phyloP scores from a whole-genome alignment of 306 rosid genomes.

The Quillaja saponaria region DNA sequence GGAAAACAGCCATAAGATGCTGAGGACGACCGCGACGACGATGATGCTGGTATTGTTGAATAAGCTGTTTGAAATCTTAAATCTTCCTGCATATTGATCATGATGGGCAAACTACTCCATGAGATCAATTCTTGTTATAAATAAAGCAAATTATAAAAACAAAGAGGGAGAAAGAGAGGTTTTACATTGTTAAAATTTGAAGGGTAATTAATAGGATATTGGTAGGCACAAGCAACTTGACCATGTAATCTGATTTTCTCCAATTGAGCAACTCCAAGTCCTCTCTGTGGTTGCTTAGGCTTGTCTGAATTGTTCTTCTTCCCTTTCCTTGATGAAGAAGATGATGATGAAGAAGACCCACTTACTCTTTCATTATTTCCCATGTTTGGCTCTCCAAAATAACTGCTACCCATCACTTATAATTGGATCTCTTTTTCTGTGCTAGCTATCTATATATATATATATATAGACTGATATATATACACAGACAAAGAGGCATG shows the following conservation, averaged over 20 bases:
- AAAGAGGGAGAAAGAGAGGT: background rate
- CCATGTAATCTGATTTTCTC: conserved; percentile 99
- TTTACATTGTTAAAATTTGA: conserved; percentile 60
- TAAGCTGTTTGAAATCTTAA: conserved; percentile 68
- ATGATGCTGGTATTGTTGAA: conserved; percentile 53
- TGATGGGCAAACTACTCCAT: conserved; percentile 13
- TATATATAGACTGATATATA: background rate
- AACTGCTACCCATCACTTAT: conserved; percentile 58
- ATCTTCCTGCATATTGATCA: conserved; percentile 59
- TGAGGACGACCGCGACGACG: conserved; percentile 67
- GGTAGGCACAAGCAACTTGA: conserved; percentile 50
- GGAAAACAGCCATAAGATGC: conserved; percentile 63
- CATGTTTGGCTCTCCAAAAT: conserved; percentile 83
- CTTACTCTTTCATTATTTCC: conserved; percentile 52
- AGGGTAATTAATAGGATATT: conserved; percentile 45
- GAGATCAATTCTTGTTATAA: background rate
- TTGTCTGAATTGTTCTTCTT: conserved; percentile 78
- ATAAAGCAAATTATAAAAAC: background rate
- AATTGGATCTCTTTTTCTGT: conserved; percentile 10
- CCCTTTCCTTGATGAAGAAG: conserved; percentile 67
- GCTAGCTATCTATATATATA: background rate
- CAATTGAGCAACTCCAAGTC: conserved; percentile 96
- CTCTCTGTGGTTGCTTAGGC: conserved; percentile 98
- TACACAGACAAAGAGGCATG: too few relatives aligned
- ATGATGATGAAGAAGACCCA: conserved; percentile 53